phyloP scores from a whole-genome alignment of 2,329 filamentous ascomycete species.

The Lasiodiplodia citricola region DNA sequence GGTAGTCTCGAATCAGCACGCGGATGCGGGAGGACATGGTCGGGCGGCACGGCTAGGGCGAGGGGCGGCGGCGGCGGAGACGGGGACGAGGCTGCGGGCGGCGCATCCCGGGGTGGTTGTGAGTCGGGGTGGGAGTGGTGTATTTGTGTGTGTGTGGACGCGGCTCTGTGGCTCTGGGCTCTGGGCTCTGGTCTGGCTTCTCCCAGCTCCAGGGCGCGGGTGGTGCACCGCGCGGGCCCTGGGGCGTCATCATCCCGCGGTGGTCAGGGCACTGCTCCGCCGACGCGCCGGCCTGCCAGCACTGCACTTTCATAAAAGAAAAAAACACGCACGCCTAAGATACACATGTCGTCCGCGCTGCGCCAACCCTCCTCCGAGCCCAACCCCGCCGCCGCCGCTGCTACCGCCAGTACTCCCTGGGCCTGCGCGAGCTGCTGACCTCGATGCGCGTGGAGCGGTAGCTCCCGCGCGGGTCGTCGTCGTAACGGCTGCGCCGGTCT shows the following conservation, averaged over 20 bases:
- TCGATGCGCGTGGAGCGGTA: slow-evolving; percentile 39
- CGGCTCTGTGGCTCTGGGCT: neutral
- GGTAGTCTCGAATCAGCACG: slow-evolving; percentile 79
- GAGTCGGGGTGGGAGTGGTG: neutral
- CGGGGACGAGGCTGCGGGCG: neutral
- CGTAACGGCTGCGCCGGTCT: slow-evolving; percentile 36
- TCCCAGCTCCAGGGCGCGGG: neutral
- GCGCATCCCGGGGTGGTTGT: slow-evolving; percentile 11
- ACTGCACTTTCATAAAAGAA: neutral
- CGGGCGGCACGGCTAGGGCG: slow-evolving; percentile 1
- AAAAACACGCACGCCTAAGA: too few relatives aligned
- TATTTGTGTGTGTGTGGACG: too few relatives aligned
- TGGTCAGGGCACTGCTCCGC: neutral
- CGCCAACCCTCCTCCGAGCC: neutral
- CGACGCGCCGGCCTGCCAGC: too few relatives aligned
- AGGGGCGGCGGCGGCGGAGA: slow-evolving; percentile 13
- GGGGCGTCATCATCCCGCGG: neutral
- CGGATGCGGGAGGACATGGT: slow-evolving; percentile 60
- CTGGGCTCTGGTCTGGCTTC: neutral
- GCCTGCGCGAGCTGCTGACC: slow-evolving; percentile 32
- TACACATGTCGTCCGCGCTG: neutral
- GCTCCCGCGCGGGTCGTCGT: slow-evolving; percentile 35
- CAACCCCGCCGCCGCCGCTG: slow-evolving; percentile 31
- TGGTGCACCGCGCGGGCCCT: neutral
- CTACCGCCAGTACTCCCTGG: slow-evolving; percentile 17